Base-by-base conservation (phyloP, 208 protist genomes). In the Trypanosoma congolense region DNA sequence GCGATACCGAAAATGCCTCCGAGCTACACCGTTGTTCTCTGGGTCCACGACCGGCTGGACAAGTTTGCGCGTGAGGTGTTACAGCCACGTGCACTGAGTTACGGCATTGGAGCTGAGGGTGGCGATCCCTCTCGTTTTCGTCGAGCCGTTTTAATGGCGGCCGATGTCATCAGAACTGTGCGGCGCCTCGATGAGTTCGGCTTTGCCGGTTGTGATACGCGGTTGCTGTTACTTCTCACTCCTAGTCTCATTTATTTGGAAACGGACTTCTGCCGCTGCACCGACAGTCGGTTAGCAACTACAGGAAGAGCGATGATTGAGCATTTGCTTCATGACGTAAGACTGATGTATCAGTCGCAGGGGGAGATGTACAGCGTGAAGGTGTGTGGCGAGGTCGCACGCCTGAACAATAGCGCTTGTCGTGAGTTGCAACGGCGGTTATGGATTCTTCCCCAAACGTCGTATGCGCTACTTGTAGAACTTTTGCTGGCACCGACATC, bases 51-150 rank as follows among this genome's bases (percentile, higher is more conserved):
- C 22, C 83, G 82, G 31, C 48, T 90, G 36, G 73, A 87, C 64
- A 68, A 66, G 50, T 80, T 90, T 45, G 79, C 77, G 12, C 62
- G 57, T 30, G 75, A 88, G 28, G 73, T 93, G n/a, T 60, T 93
- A 24, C 65, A 70, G 18, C 64, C 79, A 6, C 77, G 86, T 21
- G 69, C 81, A 60, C 67, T 93, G 25, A 90, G 79, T 71, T 84
- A 89, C 55, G 77, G 81, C 53, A 81, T 70, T 29, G 83, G 75
- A 19, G 76, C 80, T 21, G 86, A 89, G 49, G 86, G 82, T 49
- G 82, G 75, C 38, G 80, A 93, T 61, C 76, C 82, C 0, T 85
- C 77, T 2, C 81, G 83, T 46, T 74, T 93, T 50, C 75, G 74
- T 30, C 82, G 83, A 22, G 86, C 86, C 1, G 82, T 74, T 18